Conservation (phyloP, 2,329 filamentous ascomycete species). For the Penicillium janthinellum region DNA sequence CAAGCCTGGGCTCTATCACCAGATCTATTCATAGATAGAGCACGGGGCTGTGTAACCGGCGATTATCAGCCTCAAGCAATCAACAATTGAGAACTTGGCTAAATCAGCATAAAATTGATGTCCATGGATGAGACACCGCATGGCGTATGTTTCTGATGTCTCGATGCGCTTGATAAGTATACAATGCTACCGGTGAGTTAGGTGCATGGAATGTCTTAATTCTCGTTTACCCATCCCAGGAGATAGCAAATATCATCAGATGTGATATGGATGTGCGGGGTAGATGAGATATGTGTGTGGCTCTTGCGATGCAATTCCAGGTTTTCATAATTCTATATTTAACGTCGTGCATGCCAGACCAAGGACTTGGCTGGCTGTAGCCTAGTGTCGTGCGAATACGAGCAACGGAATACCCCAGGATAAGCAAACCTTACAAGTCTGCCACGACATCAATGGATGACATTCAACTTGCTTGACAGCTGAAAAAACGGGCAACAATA, state of each 20-base stretch:
- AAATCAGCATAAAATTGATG: neutral
- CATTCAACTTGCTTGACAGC: too few relatives aligned
- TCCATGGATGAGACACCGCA: neutral
- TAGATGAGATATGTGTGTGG: neutral
- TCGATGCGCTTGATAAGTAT: neutral
- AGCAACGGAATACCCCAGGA: neutral
- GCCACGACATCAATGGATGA: too few relatives aligned
- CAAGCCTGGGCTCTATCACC: too few relatives aligned
- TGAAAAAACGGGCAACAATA: neutral
- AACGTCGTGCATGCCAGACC: neutral
- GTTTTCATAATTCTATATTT: conserved; percentile 9
- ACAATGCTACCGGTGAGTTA: neutral
- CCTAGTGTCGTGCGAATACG: conserved; percentile 4
- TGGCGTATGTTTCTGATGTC: neutral
- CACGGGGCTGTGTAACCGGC: neutral
- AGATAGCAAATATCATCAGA: neutral
- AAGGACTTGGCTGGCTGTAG: conserved; percentile 12
- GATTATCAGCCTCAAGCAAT: neutral
- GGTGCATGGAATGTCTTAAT: neutral
- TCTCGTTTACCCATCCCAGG: neutral
- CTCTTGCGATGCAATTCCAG: neutral
- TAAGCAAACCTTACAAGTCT: too few relatives aligned
- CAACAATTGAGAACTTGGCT: neutral
- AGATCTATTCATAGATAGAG: conserved; percentile 1
- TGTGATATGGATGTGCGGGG: neutral